Percentiles rank a stretch among this genome's conserved stretches.
These are phyloP conservation scores for Alternaria ventricosa DNA, from an alignment of 2,329 filamentous ascomycete species.

Conservation along the genomic window DNA sequence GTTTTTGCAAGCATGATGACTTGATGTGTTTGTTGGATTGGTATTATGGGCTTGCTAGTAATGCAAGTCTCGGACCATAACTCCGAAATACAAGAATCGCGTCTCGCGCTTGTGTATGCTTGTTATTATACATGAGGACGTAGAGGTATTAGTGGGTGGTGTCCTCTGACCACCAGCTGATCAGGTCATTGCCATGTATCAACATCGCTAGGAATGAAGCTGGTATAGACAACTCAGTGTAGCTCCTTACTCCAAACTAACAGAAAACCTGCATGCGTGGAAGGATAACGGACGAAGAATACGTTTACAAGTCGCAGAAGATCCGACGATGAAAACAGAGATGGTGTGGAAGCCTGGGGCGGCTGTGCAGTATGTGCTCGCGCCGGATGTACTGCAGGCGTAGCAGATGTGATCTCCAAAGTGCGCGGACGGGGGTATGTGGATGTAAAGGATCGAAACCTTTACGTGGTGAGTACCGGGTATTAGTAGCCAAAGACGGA, in stretches of 20 bases:
- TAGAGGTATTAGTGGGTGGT: conserved; percentile 8
- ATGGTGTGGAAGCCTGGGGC: background rate
- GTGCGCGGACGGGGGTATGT: background rate
- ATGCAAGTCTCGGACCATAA: background rate
- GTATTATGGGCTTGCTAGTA: background rate
- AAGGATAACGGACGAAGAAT: background rate
- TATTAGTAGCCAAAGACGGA: conserved; percentile 9
- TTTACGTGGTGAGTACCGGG: background rate
- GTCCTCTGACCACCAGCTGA: conserved; percentile 8
- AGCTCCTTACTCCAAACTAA: background rate
- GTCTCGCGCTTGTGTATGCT: background rate
- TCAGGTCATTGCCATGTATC: background rate
- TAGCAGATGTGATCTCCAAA: background rate
- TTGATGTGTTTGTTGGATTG: background rate
- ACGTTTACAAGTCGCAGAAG: background rate
- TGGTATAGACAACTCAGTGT: background rate
- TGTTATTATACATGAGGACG: conserved; percentile 12
- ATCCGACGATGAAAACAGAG: background rate
- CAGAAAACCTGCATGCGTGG: background rate
- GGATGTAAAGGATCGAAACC: background rate
- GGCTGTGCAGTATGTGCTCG: background rate
- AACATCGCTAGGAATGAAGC: background rate
- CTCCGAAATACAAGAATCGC: background rate
- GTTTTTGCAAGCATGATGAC: background rate
- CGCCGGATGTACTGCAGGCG: background rate